These are phyloP conservation scores for Artemisia argyi DNA, from an alignment of 129 eudicot genomes.

Conservation along the genomic window DNA sequence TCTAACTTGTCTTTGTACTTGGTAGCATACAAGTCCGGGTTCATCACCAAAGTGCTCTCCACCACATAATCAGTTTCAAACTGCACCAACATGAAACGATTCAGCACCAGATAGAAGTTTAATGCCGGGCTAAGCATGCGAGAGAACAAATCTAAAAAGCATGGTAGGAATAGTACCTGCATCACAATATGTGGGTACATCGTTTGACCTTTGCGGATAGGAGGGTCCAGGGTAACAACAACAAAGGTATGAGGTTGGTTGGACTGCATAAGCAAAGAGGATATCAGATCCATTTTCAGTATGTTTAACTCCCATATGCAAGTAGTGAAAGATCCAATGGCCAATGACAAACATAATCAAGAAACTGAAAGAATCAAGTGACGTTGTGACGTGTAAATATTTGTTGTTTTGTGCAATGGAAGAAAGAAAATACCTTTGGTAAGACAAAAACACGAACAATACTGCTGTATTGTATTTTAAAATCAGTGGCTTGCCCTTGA, in stretches of 20 bases:
- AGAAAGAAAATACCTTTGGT: conserved; percentile 64
- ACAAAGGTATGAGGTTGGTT: conserved; percentile 96
- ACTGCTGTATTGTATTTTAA: conserved; percentile 97
- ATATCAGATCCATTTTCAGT: neutral
- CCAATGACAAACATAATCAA: too few relatives aligned
- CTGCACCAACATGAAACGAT: conserved; percentile 37
- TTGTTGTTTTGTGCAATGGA: neutral
- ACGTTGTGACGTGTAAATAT: too few relatives aligned
- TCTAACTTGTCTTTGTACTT: conserved; percentile 87
- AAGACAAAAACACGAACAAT: conserved; percentile 85
- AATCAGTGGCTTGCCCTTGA: conserved; percentile 97
- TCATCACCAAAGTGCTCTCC: conserved; percentile 64
- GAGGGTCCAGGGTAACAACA: conserved; percentile 91
- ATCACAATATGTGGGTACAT: conserved; percentile 94
- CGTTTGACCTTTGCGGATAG: conserved; percentile 96
- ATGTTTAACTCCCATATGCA: neutral
- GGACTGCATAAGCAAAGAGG: conserved; percentile 52
- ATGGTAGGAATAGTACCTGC: conserved; percentile 57
- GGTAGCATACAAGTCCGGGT: conserved; percentile 62
- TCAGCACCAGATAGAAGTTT: neutral
- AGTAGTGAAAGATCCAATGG: neutral
- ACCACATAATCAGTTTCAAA: conserved; percentile 91
- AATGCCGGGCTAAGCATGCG: neutral
- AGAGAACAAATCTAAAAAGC: neutral
- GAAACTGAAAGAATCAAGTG: too few relatives aligned